Percentiles rank a stretch among this genome's conserved stretches.
These are phyloP conservation scores for Claviceps monticola DNA, from an alignment of 2,329 filamentous ascomycete genomes.

Conservation along the genomic window DNA sequence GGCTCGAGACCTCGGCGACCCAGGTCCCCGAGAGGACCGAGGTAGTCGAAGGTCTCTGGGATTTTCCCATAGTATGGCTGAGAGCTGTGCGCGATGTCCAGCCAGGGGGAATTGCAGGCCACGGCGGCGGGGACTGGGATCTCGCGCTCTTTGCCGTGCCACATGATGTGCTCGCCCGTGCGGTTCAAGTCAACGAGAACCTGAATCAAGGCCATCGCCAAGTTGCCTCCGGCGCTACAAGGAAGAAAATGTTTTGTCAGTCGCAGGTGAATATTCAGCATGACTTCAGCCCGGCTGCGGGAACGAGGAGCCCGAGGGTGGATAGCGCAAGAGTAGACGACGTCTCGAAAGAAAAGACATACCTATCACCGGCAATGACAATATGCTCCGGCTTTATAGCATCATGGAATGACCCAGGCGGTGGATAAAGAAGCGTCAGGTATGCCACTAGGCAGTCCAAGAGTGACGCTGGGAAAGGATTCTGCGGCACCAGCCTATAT, in stretches of 20 bases:
- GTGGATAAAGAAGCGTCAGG: conserved; percentile 58
- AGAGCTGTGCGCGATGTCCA: conserved; percentile 50
- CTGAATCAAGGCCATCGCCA: conserved; percentile 53
- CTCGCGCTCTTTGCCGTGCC: conserved; percentile 43
- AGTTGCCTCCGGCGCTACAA: conserved; percentile 55
- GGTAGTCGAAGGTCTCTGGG: conserved; percentile 21
- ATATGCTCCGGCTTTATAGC: conserved; percentile 52
- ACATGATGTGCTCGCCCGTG: conserved; percentile 33
- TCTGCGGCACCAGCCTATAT: conserved; percentile 61
- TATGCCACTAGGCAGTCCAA: conserved; percentile 63
- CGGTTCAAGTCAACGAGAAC: conserved; percentile 49
- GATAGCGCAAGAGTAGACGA: too few species aligned
- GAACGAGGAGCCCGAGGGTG: background rate
- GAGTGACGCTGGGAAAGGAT: conserved; percentile 60
- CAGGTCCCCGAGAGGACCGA: conserved; percentile 34
- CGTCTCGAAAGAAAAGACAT: background rate
- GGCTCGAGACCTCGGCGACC: conserved; percentile 18
- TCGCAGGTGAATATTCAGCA: background rate
- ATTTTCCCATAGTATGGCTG: conserved; percentile 15
- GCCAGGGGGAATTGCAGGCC: conserved; percentile 52
- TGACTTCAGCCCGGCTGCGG: background rate
- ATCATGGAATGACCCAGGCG: conserved; percentile 50
- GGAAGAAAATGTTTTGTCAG: too few species aligned
- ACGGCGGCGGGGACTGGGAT: conserved; percentile 55
- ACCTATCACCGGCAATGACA: conserved; percentile 58